These are phyloP conservation scores for Xylaria longipes DNA, from an alignment of 495 filamentous ascomycete genomes.

Conservation along the genomic window DNA sequence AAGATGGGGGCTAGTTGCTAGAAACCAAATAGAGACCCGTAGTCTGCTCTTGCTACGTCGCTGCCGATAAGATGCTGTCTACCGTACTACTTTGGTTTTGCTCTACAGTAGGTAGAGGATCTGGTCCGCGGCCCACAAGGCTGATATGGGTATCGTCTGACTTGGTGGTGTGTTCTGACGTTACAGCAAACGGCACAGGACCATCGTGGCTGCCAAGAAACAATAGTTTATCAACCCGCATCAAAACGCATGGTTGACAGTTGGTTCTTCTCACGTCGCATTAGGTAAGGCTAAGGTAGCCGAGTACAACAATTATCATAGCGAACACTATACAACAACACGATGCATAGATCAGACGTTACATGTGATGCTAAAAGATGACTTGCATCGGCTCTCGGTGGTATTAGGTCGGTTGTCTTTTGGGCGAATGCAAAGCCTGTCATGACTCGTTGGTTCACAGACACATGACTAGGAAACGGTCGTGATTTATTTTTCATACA, in stretches of 20 bases:
- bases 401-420: not conserved
- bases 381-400: not conserved
- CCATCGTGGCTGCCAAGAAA: slow-evolving; percentile 1
- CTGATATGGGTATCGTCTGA: not conserved
- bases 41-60: not conserved
- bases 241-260: not conserved
- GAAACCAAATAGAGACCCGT: not conserved
- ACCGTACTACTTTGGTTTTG: not conserved
- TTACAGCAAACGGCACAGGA: not conserved
- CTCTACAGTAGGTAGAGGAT: not conserved
- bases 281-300: not conserved
- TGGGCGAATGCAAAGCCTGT: not conserved
- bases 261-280: not conserved
- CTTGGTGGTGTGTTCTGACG: not conserved
- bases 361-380: not conserved
- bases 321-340: not conserved
- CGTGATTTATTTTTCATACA: not conserved
- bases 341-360: not conserved
- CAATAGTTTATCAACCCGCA: not conserved
- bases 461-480: not conserved
- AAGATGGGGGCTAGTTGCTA: not conserved
- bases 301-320: not conserved
- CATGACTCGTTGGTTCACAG: not conserved
- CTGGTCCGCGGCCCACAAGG: not conserved
- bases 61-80: not conserved